Percentiles rank a stretch among this genome's conserved stretches.
phyloP scores from a whole-genome alignment of 2,329 filamentous ascomycete species.

The Fusarium agapanthi region DNA sequence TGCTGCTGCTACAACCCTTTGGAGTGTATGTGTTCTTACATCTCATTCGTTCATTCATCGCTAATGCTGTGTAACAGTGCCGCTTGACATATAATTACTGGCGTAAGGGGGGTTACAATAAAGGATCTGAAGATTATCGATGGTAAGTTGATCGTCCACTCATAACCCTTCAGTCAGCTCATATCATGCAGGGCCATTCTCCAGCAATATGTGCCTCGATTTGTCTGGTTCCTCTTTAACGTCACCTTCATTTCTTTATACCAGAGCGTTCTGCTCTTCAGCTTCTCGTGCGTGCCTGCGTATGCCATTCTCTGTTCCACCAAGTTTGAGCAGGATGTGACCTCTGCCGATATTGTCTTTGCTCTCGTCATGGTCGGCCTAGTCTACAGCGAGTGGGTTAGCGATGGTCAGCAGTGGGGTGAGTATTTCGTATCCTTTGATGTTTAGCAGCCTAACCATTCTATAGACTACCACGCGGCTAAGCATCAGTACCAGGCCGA shows the following conservation, averaged over 20 bases:
- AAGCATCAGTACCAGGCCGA: conserved; percentile 79
- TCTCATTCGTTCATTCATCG: background rate
- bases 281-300: conserved; percentile 77
- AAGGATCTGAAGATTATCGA: conserved; percentile 94
- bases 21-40: conserved; percentile 72
- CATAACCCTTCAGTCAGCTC: background rate
- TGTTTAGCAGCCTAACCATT: background rate
- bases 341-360: conserved; percentile 58
- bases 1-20: conserved; percentile 74
- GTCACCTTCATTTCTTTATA: conserved; percentile 85
- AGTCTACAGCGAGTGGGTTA: conserved; percentile 76
- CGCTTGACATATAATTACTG: conserved; percentile 97
- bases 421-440: conserved; percentile 39
- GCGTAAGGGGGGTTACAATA: conserved; percentile 88
- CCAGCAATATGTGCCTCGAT: conserved; percentile 68
- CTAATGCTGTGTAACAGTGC: conserved; percentile 55
- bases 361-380: conserved; percentile 58
- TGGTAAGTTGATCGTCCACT: conserved; percentile 59
- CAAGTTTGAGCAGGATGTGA: conserved; percentile 64
- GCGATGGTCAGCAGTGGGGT: conserved; percentile 94
- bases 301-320: conserved; percentile 83
- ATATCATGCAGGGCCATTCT: conserved; percentile 69
- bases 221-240: conserved; percentile 85
- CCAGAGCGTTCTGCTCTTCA: conserved; percentile 83
- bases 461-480: conserved; percentile 77